Evolutionary conservation across 139 green algal species (phyloP), one percentile per base, ranked within the genome.

Genomic region (Chlamydomonas schloesseri): DNA sequence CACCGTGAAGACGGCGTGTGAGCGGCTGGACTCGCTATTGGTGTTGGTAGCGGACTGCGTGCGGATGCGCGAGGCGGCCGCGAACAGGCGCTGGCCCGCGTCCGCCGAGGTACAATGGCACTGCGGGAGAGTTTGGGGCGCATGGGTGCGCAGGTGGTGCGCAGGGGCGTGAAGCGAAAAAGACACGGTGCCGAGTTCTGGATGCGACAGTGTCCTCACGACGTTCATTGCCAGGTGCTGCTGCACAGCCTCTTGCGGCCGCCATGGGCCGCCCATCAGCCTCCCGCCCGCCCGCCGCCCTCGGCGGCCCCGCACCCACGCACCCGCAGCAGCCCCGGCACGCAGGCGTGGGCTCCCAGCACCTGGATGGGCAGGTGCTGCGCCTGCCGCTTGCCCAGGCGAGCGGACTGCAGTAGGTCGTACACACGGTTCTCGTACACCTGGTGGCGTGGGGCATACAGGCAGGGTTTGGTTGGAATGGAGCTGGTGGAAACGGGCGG

Each of bases 351-450:
- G 65, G 91, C 92, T 9, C 96, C 81, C 14, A 78, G 71, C 68
- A 96, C 89, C 11, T 65, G 78, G 37, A 36, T 82, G 71, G 13
- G 87, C 77, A 26, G 57, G 28, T 47, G 8, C 46, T 37, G 24
- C 24, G 60, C 71, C 71, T 77, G 71, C 17, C 71, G 71, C 42
- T 29, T 60, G 46, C 46, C 34, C 46, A 46, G 72, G 29, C 34
- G 29, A 18, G 36, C 75, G 29, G 36, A 33, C 14, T 23, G 13
- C 77, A 98, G 89, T 88, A 98, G 87, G 89, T 98, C 95, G 75
- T 93, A 93, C 36, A 98, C 89, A 36, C 74, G 71, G 78, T 98
- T 95, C 75, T 97, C 96, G 88, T 97, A 97, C 71, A 98, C 88
- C 93, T 97, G 75, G 21, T 2, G 67, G 18, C 50, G 50, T 2